A percentile compares a stretch with the other conserved stretches of the same genome.
Evolutionary conservation across 768 basidiomycete genomes (phyloP).

Genomic region (Trametopsis cervina): DNA sequence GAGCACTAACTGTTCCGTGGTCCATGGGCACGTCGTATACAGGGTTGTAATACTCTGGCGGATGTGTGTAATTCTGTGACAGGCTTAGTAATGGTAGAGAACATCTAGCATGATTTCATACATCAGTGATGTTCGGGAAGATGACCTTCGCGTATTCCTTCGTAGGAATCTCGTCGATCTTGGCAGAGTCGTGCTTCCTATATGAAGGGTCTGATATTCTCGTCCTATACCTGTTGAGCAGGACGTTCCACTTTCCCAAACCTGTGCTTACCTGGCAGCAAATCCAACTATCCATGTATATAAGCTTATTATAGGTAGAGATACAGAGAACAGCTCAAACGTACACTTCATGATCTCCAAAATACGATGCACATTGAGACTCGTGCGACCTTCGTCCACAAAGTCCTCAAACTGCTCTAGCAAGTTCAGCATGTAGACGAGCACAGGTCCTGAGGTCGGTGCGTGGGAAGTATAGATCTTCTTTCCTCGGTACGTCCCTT

Average conservation of each 20-base stretch:
- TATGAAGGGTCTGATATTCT: slow-evolving; percentile 76
- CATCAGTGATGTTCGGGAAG: slow-evolving; percentile 73
- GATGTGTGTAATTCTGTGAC: slow-evolving; percentile 70
- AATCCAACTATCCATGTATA: slow-evolving; percentile 44
- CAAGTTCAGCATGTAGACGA: slow-evolving; percentile 88
- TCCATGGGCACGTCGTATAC: slow-evolving; percentile 70
- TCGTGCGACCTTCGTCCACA: slow-evolving; percentile 41
- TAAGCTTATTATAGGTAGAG: too few species aligned
- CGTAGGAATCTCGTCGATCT: slow-evolving; percentile 56
- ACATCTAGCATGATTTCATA: slow-evolving; percentile 32
- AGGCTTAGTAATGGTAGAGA: slow-evolving; percentile 6
- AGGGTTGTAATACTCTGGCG: slow-evolving; percentile 78
- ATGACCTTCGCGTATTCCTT: slow-evolving; percentile 62
- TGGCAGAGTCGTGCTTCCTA: slow-evolving; percentile 28
- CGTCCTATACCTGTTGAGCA: slow-evolving; percentile 55
- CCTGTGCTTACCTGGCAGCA: slow-evolving; percentile 42
- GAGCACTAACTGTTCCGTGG: slow-evolving; percentile 72
- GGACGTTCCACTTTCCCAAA: too few species aligned
- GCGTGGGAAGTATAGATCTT: slow-evolving; percentile 81
- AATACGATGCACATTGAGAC: slow-evolving; percentile 67
- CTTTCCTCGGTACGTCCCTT: slow-evolving; percentile 69
- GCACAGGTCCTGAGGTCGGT: slow-evolving; percentile 83
- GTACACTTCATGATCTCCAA: slow-evolving; percentile 82
- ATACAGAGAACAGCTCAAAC: slow-evolving; percentile 15
- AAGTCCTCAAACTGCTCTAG: slow-evolving; percentile 65